Percentiles rank a stretch among this genome's conserved stretches.
These are phyloP conservation scores for Cercospora beticola DNA, from an alignment of 2,329 filamentous ascomycete genomes.

Conservation along the genomic window DNA sequence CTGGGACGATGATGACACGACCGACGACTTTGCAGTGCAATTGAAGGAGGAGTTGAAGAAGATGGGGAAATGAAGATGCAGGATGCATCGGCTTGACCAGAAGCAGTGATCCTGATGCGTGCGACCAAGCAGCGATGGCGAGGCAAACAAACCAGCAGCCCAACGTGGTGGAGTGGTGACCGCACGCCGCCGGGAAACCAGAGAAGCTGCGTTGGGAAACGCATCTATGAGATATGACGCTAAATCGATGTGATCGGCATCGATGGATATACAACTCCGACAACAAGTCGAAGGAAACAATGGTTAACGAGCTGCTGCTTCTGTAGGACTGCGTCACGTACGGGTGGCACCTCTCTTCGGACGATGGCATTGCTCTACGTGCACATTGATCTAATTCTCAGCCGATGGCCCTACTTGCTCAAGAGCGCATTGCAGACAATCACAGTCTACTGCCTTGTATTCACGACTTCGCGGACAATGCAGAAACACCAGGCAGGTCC, in stretches of 20 bases:
- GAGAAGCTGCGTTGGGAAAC: not conserved
- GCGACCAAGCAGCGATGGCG: not conserved
- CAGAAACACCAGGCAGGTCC: constrained; percentile 88
- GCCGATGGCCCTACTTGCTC: not conserved
- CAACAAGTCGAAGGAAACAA: not conserved
- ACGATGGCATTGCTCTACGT: not conserved
- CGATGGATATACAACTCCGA: not conserved
- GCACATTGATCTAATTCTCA: not conserved
- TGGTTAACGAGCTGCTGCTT: not conserved
- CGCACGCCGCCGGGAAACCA: not conserved
- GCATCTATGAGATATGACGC: constrained; percentile 10
- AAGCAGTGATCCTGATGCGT: not conserved
- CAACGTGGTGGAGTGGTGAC: not conserved
- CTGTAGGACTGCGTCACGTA: not conserved
- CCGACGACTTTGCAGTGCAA: constrained; percentile 92
- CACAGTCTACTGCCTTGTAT: constrained; percentile 21
- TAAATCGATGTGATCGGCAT: not conserved
- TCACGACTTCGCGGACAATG: constrained; percentile 62
- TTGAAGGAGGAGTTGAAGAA: constrained; percentile 95
- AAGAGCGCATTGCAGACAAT: not conserved
- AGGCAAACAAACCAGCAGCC: not conserved
- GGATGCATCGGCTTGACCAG: not conserved
- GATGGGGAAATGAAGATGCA: constrained; percentile 62
- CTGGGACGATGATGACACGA: constrained; percentile 98
- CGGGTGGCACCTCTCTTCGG: not conserved